phyloP scores from a whole-genome alignment of 768 basidiomycete genomes.

The Cyclocybe aegerita region DNA sequence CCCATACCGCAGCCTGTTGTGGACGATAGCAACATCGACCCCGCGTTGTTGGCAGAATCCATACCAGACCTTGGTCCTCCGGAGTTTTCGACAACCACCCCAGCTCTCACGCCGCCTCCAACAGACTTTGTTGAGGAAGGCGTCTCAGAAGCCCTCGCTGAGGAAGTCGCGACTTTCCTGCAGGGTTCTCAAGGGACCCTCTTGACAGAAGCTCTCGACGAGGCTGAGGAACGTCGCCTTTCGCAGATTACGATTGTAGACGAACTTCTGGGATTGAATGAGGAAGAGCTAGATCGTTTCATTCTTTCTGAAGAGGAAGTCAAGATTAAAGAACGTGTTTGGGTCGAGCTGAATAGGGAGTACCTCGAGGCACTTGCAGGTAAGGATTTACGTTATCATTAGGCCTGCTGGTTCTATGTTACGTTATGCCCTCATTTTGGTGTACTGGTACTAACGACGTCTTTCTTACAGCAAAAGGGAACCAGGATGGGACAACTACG shows the following conservation, averaged over 20 bases:
- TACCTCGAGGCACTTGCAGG: constrained; percentile 88
- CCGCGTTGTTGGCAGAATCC: constrained; percentile 40
- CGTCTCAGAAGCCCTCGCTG: constrained; percentile 59
- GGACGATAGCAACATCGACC: constrained; percentile 56
- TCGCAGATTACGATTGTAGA: constrained; percentile 53
- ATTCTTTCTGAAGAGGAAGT: constrained; percentile 79
- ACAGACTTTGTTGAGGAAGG: constrained; percentile 53
- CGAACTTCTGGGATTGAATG: constrained; percentile 79
- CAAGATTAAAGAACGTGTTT: constrained; percentile 83
- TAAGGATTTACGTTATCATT: constrained; percentile 33
- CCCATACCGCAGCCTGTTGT: constrained; percentile 42
- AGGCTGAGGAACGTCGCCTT: constrained; percentile 62
- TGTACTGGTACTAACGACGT: constrained; percentile 35
- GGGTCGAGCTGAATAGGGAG: constrained; percentile 92
- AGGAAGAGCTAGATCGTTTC: constrained; percentile 85
- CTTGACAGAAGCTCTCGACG: constrained; percentile 61
- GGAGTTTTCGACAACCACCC: constrained; percentile 6
- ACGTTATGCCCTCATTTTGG: constrained; percentile 29
- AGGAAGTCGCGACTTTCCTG: constrained; percentile 71
- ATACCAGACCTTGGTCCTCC: constrained; percentile 7
- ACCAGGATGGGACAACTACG: constrained; percentile 43
- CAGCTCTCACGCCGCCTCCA: constrained; percentile 24
- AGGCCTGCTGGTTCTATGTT: constrained; percentile 1
- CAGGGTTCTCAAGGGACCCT: constrained; percentile 58
- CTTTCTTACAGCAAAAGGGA: constrained; percentile 61